phyloP scores from a whole-genome alignment of 225 moss, liverwort and hornwort species.

The Bryoerythrophyllum caledonicum region DNA sequence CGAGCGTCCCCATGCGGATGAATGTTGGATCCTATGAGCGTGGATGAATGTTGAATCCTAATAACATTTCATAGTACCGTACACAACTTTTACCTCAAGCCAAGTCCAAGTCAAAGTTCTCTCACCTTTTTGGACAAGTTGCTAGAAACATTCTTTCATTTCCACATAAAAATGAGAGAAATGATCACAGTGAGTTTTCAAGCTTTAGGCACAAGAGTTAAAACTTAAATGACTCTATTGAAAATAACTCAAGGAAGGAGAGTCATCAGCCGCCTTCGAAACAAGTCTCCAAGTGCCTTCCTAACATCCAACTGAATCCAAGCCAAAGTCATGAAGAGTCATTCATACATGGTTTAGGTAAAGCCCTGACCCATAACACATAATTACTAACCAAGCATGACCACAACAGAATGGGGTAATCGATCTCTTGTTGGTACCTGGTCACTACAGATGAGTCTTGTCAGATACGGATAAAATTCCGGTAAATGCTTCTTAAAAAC shows the following conservation, averaged over 20 bases:
- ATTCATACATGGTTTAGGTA: background rate
- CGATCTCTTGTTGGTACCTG: constrained; percentile 47
- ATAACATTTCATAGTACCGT: no score
- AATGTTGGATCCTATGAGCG: no score
- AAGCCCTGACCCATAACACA: background rate
- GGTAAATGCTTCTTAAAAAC: constrained; percentile 89
- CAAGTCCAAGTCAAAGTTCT: no score
- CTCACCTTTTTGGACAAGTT: no score
- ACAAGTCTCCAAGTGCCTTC: constrained; percentile 81
- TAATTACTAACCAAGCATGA: background rate
- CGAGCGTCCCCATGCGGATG: no score
- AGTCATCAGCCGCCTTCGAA: constrained; percentile 64
- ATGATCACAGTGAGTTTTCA: no score
- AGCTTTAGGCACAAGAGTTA: no score
- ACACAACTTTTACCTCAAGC: no score
- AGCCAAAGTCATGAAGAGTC: constrained; percentile 3
- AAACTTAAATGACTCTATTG: no score
- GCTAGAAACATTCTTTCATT: no score
- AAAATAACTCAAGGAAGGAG: constrained; percentile 45
- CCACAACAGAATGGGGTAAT: background rate
- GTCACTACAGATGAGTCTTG: constrained; percentile 88
- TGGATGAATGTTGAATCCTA: no score
- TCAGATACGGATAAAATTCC: constrained; percentile 86
- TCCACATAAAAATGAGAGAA: no score
- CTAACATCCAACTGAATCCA: constrained; percentile 77